Percentiles rank a stretch among this genome's conserved stretches.
phyloP scores from a whole-genome alignment of 306 rosid genomes.

The Aeschynomene evenia region DNA sequence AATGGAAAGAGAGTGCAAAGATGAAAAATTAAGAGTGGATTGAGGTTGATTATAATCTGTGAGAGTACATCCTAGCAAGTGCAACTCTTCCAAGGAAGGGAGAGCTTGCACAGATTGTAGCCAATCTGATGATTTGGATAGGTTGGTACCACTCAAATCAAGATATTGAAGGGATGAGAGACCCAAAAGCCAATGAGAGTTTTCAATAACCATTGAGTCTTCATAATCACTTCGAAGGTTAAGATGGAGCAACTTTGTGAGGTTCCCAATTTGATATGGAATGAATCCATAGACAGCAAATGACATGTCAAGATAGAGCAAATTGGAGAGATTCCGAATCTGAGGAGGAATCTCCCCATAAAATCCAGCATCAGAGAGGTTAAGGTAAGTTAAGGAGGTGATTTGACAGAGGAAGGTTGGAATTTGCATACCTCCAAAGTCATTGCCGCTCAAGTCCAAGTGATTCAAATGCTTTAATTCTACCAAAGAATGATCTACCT shows the following conservation, averaged over 20 bases:
- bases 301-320: neutral
- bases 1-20: neutral
- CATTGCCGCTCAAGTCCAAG: slow-evolving; percentile 4
- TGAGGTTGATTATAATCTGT: neutral
- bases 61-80: neutral
- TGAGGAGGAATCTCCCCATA: neutral
- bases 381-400: too few relatives aligned
- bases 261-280: slow-evolving; percentile 1
- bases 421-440: neutral
- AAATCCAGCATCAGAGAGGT: neutral
- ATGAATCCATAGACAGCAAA: neutral
- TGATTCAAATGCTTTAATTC: slow-evolving; percentile 2
- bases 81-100: slow-evolving; percentile 5
- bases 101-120: neutral
- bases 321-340: too few relatives aligned
- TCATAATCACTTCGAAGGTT: neutral
- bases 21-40: neutral
- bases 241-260: neutral
- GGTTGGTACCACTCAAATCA: neutral
- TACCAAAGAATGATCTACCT: neutral
- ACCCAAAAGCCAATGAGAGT: neutral
- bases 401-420: too few relatives aligned
- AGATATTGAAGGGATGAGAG: slow-evolving; percentile 19
- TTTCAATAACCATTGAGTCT: neutral
- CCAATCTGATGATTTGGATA: slow-evolving; percentile 25